Evolutionary conservation across 331 rosid genomes (phyloP).

Genomic region (Acacia concinna): DNA sequence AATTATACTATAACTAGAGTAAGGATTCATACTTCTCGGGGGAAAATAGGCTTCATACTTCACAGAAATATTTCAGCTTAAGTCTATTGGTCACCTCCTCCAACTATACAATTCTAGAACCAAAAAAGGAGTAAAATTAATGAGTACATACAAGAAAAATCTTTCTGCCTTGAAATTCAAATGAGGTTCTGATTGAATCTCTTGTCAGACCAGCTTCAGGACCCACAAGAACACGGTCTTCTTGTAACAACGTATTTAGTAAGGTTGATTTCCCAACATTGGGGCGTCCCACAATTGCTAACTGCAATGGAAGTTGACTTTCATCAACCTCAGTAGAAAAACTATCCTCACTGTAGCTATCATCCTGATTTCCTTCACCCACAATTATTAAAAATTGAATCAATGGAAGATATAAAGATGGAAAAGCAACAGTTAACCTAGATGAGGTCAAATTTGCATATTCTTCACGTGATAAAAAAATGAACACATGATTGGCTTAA

Average conservation of each 20-base stretch:
- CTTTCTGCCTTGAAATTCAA: constrained; percentile 87
- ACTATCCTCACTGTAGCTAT: constrained; percentile 35
- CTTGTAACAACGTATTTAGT: constrained; percentile 78
- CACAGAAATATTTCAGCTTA: constrained; percentile 20
- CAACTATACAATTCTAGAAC: neutral
- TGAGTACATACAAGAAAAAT: constrained; percentile 56
- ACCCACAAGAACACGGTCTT: constrained; percentile 93
- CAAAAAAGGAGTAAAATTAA: constrained; percentile 11
- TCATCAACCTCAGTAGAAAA: constrained; percentile 50
- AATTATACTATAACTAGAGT: neutral
- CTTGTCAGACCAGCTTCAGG: constrained; percentile 97
- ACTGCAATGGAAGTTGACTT: constrained; percentile 74
- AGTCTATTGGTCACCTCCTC: neutral
- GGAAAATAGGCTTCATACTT: neutral
- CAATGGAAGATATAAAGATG: constrained; percentile 24
- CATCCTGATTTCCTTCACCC: constrained; percentile 47
- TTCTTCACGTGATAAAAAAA: neutral
- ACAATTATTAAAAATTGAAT: constrained; percentile 33
- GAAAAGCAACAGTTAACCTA: neutral
- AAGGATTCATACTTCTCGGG: neutral
- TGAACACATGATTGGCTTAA: constrained; percentile 8
- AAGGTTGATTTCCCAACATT: constrained; percentile 96
- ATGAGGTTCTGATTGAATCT: constrained; percentile 91
- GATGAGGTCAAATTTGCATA: constrained; percentile 12
- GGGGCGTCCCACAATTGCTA: constrained; percentile 96